These are phyloP conservation scores for Choiromyces venosus DNA, from an alignment of 495 filamentous ascomycete genomes.

Conservation along the genomic window DNA sequence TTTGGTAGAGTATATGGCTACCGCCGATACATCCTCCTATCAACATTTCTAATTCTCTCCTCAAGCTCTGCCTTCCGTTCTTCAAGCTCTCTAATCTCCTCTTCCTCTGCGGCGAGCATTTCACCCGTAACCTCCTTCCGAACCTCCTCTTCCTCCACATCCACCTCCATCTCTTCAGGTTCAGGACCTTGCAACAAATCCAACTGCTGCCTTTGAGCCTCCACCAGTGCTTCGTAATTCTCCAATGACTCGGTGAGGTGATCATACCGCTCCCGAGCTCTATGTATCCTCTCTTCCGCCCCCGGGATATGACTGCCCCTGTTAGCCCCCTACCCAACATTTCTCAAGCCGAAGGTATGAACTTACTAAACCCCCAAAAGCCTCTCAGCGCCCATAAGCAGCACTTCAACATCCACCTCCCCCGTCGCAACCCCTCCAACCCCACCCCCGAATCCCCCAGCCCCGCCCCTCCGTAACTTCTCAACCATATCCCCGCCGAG, in stretches of 20 bases:
- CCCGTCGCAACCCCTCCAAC: slow-evolving; percentile 45
- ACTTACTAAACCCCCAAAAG: slow-evolving; percentile 78
- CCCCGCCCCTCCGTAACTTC: slow-evolving; percentile 56
- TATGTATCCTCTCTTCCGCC: slow-evolving; percentile 69
- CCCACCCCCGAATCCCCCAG: slow-evolving; percentile 50
- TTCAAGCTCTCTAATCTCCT: slow-evolving; percentile 72
- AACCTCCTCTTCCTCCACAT: slow-evolving; percentile 44
- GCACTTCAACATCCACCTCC: slow-evolving; percentile 79
- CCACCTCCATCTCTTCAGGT: slow-evolving; percentile 43
- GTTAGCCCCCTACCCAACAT: not conserved
- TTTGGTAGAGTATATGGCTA: not conserved
- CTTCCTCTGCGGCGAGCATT: slow-evolving; percentile 69
- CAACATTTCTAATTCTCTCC: slow-evolving; percentile 70
- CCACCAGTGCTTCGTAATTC: slow-evolving; percentile 72
- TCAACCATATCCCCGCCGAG: slow-evolving; percentile 82
- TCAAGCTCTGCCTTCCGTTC: slow-evolving; percentile 70
- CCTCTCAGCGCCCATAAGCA: slow-evolving; percentile 85
- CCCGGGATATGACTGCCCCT: slow-evolving; percentile 63
- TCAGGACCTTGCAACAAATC: slow-evolving; percentile 60
- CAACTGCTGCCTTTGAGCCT: slow-evolving; percentile 67
- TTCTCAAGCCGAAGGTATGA: not conserved
- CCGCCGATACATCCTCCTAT: slow-evolving; percentile 57
- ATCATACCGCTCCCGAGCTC: slow-evolving; percentile 64
- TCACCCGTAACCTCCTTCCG: slow-evolving; percentile 59
- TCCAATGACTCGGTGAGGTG: slow-evolving; percentile 67